Percentiles rank a stretch among this genome's conserved stretches.
Evolutionary conservation across 768 basidiomycete genomes (phyloP).

Genomic region (Leucocoprinus birnbaumii): DNA sequence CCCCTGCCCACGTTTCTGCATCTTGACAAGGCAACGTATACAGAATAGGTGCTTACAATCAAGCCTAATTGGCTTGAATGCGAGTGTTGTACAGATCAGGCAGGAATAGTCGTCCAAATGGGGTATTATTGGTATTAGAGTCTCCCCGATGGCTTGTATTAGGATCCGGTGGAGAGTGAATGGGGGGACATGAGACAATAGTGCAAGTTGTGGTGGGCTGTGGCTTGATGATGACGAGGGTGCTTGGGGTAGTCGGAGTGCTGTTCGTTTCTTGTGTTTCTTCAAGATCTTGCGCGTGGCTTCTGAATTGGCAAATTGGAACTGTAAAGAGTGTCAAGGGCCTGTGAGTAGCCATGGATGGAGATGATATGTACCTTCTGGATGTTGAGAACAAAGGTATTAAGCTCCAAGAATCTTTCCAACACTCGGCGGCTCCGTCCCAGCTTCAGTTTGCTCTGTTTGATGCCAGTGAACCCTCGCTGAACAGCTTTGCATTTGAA

Average conservation of each 20-base stretch:
- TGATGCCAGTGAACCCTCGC: conserved; percentile 53
- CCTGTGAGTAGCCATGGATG: too few relatives aligned
- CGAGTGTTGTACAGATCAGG: conserved; percentile 84
- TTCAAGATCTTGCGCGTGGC: conserved; percentile 92
- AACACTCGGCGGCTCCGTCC: conserved; percentile 58
- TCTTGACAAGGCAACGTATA: conserved; percentile 81
- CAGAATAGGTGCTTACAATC: conserved; percentile 79
- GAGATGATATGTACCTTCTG: conserved; percentile 56
- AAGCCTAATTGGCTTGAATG: conserved; percentile 89
- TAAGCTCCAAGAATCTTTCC: conserved; percentile 71
- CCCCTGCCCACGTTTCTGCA: conserved; percentile 77
- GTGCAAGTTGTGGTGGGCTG: conserved; percentile 15
- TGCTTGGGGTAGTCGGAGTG: conserved; percentile 54
- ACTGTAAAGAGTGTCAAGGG: conserved; percentile 38
- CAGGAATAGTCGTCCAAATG: conserved; percentile 84
- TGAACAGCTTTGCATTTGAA: conserved; percentile 60
- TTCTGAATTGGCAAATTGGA: conserved; percentile 82
- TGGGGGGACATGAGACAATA: conserved; percentile 12
- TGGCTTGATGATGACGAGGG: neutral
- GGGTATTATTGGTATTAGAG: conserved; percentile 76
- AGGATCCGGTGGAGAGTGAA: conserved; percentile 41
- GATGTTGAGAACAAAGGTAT: conserved; percentile 74
- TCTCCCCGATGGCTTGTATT: conserved; percentile 83
- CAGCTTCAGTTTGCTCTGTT: conserved; percentile 51
- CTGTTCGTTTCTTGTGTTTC: conserved; percentile 90